phyloP scores from a whole-genome alignment of 2,329 filamentous ascomycete species.

The Sporothrix pallida region DNA sequence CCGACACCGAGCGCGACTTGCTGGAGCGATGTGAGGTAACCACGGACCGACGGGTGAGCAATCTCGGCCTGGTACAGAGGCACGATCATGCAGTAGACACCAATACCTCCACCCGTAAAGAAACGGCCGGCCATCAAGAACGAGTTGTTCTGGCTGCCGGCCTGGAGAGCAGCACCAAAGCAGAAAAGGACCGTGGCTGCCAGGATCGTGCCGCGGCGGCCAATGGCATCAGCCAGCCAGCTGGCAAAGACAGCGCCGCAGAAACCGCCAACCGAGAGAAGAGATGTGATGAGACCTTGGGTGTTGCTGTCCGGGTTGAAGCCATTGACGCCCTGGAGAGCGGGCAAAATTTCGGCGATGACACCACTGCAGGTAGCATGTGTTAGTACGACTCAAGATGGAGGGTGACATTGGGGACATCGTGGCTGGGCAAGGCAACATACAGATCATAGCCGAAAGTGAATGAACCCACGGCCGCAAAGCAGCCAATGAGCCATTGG shows the following conservation, averaged over 20 bases:
- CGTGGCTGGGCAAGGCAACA: background rate
- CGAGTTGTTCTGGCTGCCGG: conserved; percentile 1
- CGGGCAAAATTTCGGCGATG: conserved; percentile 6
- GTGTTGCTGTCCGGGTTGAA: background rate
- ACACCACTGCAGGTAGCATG: background rate
- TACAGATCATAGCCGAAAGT: conserved; percentile 19
- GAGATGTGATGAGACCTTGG: background rate
- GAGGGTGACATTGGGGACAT: background rate
- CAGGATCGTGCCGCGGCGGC: conserved; percentile 6
- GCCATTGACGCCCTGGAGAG: background rate
- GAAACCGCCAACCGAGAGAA: background rate
- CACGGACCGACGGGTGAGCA: conserved; percentile 1
- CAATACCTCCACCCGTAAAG: background rate
- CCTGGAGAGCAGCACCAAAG: conserved; percentile 8
- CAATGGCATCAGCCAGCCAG: conserved; percentile 16
- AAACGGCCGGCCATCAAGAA: background rate
- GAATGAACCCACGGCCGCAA: conserved; percentile 6
- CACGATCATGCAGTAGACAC: conserved; percentile 15
- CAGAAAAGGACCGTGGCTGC: background rate
- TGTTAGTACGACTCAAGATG: background rate
- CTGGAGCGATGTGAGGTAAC: background rate
- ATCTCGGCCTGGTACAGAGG: conserved; percentile 15
- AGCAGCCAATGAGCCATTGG: conserved; percentile 20
- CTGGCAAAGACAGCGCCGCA: conserved; percentile 10
- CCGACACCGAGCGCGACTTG: background rate